phyloP scores from a whole-genome alignment of 2,329 filamentous ascomycete genomes.

The Aspergillus fumigatus region DNA sequence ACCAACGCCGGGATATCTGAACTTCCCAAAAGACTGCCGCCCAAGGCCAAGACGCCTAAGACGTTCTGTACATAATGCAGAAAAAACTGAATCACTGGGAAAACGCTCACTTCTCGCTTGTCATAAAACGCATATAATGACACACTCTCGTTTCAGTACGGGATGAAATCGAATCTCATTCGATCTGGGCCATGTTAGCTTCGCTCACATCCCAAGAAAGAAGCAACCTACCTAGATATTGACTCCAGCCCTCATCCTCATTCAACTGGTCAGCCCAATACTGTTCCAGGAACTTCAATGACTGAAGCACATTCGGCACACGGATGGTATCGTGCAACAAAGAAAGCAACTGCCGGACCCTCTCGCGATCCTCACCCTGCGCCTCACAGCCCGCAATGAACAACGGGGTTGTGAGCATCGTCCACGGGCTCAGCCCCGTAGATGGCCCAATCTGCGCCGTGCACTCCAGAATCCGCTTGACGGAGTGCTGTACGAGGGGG shows the following conservation, averaged over 20 bases:
- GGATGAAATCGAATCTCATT: slow-evolving; percentile 31
- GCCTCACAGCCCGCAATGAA: slow-evolving; percentile 43
- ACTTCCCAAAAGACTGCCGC: background rate
- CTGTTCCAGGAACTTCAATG: slow-evolving; percentile 38
- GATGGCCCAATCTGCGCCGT: slow-evolving; percentile 36
- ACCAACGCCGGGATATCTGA: background rate
- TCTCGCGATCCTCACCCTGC: slow-evolving; percentile 31
- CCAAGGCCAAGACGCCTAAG: background rate
- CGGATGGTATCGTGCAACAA: slow-evolving; percentile 37
- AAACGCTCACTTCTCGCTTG: background rate
- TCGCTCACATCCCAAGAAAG: background rate
- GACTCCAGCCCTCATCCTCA: slow-evolving; percentile 36
- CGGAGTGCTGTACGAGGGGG: slow-evolving; percentile 30
- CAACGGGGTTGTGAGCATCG: slow-evolving; percentile 40
- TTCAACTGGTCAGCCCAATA: slow-evolving; percentile 31
- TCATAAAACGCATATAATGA: background rate
- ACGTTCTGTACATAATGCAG: background rate
- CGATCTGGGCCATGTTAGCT: slow-evolving; percentile 20
- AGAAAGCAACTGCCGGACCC: slow-evolving; percentile 28
- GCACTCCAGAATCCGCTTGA: slow-evolving; percentile 37
- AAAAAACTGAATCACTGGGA: background rate
- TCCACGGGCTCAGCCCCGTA: slow-evolving; percentile 38
- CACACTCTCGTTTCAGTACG: slow-evolving; percentile 12
- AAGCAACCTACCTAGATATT: slow-evolving; percentile 31
- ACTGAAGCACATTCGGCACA: slow-evolving; percentile 40